A percentile compares a stretch with the other conserved stretches of the same genome.
These are phyloP conservation scores for Kwoniella bestiolae DNA, from an alignment of 768 basidiomycete genomes.

Conservation along the genomic window DNA sequence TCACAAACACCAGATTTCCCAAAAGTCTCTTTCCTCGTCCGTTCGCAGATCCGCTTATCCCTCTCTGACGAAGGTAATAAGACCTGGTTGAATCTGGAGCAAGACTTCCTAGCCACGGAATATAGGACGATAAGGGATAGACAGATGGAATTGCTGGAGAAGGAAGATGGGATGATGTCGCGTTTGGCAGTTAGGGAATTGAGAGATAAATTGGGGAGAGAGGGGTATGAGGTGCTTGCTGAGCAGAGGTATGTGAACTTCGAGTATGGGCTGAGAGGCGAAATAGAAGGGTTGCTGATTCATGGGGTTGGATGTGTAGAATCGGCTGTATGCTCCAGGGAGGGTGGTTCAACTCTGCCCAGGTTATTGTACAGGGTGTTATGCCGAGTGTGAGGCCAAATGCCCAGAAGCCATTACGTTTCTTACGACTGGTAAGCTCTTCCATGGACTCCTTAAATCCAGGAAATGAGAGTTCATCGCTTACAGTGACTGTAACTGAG, in stretches of 20 bases:
- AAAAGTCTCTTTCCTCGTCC: constrained; percentile 40
- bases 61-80: constrained; percentile 41
- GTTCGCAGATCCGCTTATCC: constrained; percentile 45
- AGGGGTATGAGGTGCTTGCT: constrained; percentile 43
- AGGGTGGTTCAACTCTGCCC: constrained; percentile 48
- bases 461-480: too few relatives aligned
- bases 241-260: constrained; percentile 48
- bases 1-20: constrained; percentile 38
- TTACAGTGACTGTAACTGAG: constrained; percentile 4
- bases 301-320: too few relatives aligned
- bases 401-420: constrained; percentile 40
- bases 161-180: constrained; percentile 47
- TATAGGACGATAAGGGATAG: constrained; percentile 47
- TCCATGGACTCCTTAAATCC: neutral
- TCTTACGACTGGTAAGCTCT: constrained; percentile 41
- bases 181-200: constrained; percentile 34
- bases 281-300: too few relatives aligned
- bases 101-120: constrained; percentile 45
- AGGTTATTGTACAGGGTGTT: constrained; percentile 27
- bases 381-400: constrained; percentile 25
- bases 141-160: constrained; percentile 52
- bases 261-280: too few relatives aligned
- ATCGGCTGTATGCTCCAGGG: constrained; percentile 53
- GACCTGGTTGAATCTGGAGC: constrained; percentile 48
- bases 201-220: constrained; percentile 42